Percentiles rank a stretch among this genome's conserved stretches.
Conservation (phyloP, 441 rosid species). For the Caryocar brasiliense region DNA sequence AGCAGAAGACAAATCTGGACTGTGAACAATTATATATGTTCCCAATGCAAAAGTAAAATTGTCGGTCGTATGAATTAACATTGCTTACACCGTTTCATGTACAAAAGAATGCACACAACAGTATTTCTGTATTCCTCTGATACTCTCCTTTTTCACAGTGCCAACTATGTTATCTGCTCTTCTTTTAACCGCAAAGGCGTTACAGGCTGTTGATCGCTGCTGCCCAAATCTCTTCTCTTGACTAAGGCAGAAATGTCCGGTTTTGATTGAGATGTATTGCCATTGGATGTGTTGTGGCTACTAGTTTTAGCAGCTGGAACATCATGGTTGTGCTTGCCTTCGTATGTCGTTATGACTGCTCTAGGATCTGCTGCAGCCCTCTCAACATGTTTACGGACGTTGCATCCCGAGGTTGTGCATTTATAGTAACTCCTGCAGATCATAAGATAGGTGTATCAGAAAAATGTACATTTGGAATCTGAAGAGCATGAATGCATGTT, state of each 20-base stretch:
- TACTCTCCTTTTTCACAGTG: slow-evolving; percentile 4
- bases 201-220: slow-evolving; percentile 36
- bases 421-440: slow-evolving; percentile 75
- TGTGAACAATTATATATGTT: too few relatives aligned
- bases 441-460: not conserved
- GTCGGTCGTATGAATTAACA: slow-evolving; percentile 14
- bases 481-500: not conserved
- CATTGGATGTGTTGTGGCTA: slow-evolving; percentile 47
- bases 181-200: slow-evolving; percentile 59
- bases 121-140: slow-evolving; percentile 6
- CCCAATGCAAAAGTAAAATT: slow-evolving; percentile 1
- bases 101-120: slow-evolving; percentile 40
- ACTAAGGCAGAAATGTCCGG: slow-evolving; percentile 19
- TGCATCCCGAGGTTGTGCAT: slow-evolving; percentile 80
- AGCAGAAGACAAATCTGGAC: too few relatives aligned
- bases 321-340: slow-evolving; percentile 80
- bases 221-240: slow-evolving; percentile 18
- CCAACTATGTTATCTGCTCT: slow-evolving; percentile 47
- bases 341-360: slow-evolving; percentile 76
- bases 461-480: not conserved
- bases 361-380: slow-evolving; percentile 65
- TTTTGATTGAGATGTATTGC: slow-evolving; percentile 30
- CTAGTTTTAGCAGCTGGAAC: slow-evolving; percentile 60
- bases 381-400: slow-evolving; percentile 84
- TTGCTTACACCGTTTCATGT: slow-evolving; percentile 15